Percentiles rank a stretch among this genome's conserved stretches.
phyloP scores from a whole-genome alignment of 345 rosid species.

The Microcos paniculata region DNA sequence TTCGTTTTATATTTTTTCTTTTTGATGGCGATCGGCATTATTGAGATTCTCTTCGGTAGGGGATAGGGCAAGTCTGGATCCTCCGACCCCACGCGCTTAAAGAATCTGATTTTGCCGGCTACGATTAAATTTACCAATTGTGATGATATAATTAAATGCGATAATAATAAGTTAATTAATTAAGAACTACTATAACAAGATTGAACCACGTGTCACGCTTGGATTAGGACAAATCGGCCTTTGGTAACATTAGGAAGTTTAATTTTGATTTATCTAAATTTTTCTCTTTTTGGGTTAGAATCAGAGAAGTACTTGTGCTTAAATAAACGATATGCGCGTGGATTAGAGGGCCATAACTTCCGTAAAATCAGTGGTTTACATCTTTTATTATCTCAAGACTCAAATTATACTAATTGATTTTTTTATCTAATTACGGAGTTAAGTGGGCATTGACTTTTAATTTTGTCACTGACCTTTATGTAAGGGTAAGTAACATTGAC shows the following conservation, averaged over 20 bases:
- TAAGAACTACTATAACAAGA: background rate
- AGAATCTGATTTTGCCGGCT: background rate
- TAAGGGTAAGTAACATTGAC: no score
- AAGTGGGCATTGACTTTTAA: no score
- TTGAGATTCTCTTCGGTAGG: background rate
- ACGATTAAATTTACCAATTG: background rate
- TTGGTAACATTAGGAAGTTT: no score
- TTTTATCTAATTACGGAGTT: no score
- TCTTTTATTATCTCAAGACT: background rate
- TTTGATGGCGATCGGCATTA: background rate
- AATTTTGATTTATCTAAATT: no score
- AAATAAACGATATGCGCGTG: no score
- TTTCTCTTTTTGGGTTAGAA: no score
- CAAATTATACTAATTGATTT: no score
- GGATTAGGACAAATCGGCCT: background rate
- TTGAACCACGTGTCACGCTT: background rate
- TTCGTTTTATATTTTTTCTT: no score
- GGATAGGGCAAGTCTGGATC: background rate
- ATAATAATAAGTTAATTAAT: background rate
- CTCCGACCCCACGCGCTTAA: conserved; percentile 11
- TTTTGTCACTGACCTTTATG: no score
- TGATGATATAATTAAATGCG: background rate
- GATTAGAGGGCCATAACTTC: background rate
- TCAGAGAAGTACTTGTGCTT: no score
- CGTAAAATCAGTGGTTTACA: background rate